Evolutionary conservation across 2,329 filamentous ascomycete species (phyloP).

Genomic region (Sarocladiaceae sp.): DNA sequence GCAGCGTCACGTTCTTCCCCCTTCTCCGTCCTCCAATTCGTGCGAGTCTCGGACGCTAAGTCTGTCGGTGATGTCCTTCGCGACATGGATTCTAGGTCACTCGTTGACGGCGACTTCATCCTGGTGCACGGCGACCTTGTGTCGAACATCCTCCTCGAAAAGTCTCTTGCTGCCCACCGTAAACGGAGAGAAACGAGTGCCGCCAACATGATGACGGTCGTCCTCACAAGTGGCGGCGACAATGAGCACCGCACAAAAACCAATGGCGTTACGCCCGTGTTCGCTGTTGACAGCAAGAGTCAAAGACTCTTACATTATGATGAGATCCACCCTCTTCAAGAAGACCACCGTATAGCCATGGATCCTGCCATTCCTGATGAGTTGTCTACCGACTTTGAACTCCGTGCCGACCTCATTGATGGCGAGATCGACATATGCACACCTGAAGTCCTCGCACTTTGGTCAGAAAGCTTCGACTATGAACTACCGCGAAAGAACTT

Average conservation of each 20-base stretch:
- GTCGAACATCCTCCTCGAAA: constrained; percentile 80
- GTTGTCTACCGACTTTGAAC: constrained; percentile 65
- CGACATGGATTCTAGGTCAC: constrained; percentile 77
- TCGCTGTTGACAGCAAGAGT: constrained; percentile 75
- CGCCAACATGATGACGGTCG: constrained; percentile 96
- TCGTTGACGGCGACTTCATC: constrained; percentile 87
- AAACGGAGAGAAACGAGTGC: constrained; percentile 76
- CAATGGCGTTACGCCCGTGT: constrained; percentile 70
- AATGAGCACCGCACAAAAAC: constrained; percentile 68
- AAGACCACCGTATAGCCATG: constrained; percentile 60
- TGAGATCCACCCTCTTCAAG: constrained; percentile 68
- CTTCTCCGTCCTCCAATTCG: constrained; percentile 75
- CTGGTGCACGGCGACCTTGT: constrained; percentile 90
- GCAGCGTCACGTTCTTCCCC: constrained; percentile 49
- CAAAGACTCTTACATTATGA: constrained; percentile 90
- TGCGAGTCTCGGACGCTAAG: constrained; percentile 74
- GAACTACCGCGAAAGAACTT: constrained; percentile 85
- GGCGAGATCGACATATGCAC: constrained; percentile 97
- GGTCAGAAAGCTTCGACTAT: constrained; percentile 98
- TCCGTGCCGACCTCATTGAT: constrained; percentile 84
- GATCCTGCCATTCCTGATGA: constrained; percentile 73
- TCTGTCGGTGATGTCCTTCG: constrained; percentile 93
- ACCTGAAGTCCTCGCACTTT: constrained; percentile 86
- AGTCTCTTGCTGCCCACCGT: constrained; percentile 70
- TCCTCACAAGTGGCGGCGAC: constrained; percentile 71